Conservation (phyloP, 805 yeast species). For the Myxozyma melibiosi region DNA sequence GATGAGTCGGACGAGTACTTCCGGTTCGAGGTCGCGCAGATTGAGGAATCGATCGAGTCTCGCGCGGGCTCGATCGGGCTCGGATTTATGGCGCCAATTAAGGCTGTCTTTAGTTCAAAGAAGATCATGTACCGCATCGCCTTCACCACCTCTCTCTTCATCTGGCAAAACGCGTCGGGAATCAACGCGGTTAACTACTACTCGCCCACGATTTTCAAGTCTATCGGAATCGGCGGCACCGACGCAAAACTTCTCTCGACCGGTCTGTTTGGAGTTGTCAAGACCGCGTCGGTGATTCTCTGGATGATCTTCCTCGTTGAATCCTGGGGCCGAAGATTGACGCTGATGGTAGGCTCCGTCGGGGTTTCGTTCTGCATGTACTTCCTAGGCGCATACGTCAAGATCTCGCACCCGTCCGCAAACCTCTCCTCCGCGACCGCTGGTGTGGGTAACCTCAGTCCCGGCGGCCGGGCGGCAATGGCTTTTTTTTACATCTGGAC, state of each 20-base stretch:
- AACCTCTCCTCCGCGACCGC: background rate
- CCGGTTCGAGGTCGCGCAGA: slow-evolving; percentile 45
- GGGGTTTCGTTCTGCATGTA: slow-evolving; percentile 20
- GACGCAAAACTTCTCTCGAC: slow-evolving; percentile 54
- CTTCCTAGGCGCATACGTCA: slow-evolving; percentile 23
- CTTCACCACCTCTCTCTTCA: slow-evolving; percentile 16
- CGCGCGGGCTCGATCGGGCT: slow-evolving; percentile 21
- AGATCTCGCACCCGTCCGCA: slow-evolving; percentile 16
- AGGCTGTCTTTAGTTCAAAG: slow-evolving; percentile 4
- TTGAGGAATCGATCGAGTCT: slow-evolving; percentile 18
- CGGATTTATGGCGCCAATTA: slow-evolving; percentile 23
- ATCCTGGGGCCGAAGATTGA: slow-evolving; percentile 20
- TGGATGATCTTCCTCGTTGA: slow-evolving; percentile 25
- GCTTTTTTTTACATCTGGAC: slow-evolving; percentile 27
- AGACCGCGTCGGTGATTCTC: slow-evolving; percentile 32
- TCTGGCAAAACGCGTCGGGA: slow-evolving; percentile 27
- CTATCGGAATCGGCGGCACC: slow-evolving; percentile 52
- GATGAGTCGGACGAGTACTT: slow-evolving; percentile 49
- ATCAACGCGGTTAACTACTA: slow-evolving; percentile 47
- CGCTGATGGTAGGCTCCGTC: slow-evolving; percentile 21
- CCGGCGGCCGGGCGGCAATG: slow-evolving; percentile 22
- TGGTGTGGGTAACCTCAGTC: slow-evolving; percentile 8
- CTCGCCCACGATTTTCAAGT: slow-evolving; percentile 54
- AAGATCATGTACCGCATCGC: slow-evolving; percentile 6
- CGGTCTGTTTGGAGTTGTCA: slow-evolving; percentile 56